Conservation (phyloP, 1,139 yeast species). For the Candida sp. region DNA sequence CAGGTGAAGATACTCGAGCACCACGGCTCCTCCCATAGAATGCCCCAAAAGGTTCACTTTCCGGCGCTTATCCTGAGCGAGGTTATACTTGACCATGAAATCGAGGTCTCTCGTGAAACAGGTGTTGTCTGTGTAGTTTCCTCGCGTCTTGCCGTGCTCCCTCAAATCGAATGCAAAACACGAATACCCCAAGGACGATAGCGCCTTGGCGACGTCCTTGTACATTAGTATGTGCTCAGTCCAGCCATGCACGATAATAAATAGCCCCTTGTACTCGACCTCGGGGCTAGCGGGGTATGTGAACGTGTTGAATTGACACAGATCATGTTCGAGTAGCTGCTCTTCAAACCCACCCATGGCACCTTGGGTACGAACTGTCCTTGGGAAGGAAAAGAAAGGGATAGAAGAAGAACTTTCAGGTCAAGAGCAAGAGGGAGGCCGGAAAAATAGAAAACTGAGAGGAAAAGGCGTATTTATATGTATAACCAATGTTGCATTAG, state of each 20-base stretch:
- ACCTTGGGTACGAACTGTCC: neutral
- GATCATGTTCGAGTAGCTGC: slow-evolving; percentile 11
- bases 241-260: slow-evolving; percentile 27
- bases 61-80: neutral
- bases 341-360: neutral
- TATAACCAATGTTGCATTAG: neutral
- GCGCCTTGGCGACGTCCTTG: slow-evolving; percentile 20
- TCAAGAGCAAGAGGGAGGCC: neutral
- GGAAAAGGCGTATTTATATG: neutral
- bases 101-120: slow-evolving; percentile 20
- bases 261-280: slow-evolving; percentile 14
- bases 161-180: slow-evolving; percentile 24
- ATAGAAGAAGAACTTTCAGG: neutral
- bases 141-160: slow-evolving; percentile 25
- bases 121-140: slow-evolving; percentile 11
- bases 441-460: neutral
- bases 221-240: slow-evolving; percentile 25
- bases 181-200: slow-evolving; percentile 22
- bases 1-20: slow-evolving; percentile 19
- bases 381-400: neutral
- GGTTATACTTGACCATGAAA: slow-evolving; percentile 20
- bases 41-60: slow-evolving; percentile 20
- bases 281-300: slow-evolving; percentile 11
- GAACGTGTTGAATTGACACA: slow-evolving; percentile 19
- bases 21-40: slow-evolving; percentile 27